Evolutionary conservation across 2,329 filamentous ascomycete species (phyloP), one percentile per base, ranked within the genome.

Genomic region (Thermothelomyces thermophilus): DNA sequence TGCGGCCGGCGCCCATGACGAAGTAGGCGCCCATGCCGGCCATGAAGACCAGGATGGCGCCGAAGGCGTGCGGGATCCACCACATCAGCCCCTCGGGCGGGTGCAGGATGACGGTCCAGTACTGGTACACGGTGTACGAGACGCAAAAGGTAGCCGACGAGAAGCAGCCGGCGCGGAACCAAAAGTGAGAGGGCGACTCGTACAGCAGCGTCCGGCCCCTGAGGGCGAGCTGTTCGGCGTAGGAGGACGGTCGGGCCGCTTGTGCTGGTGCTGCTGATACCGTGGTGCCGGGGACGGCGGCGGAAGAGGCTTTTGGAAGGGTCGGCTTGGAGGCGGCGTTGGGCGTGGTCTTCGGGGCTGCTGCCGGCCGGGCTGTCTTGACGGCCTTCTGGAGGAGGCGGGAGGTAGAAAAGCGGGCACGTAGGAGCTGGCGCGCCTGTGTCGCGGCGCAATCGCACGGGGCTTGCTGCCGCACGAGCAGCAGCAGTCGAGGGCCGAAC

Each of bases 141-240:
- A 79, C 70, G 64, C 75, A 79, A 60, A 77, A 76, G 19, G 72
- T 53, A 2, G 76, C 76, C 22, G 78, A 74, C 13, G 69, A 64
- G 65, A 83, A 82, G 61, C 79, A 79, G 40, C 78, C 76, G 57
- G 78, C 62, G 54, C 84, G 74, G 64, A 82, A 84, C 66, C 74
- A 73, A 50, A 76, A 76, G 60, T 86, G 82, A 1, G 81, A 80
- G 13, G 80, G 80, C 1, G 77, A 76, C 59, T 83, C 73, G 69
- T 86, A 88, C 37, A 88, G 71, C 3, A 77, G 66, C 7, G 83
- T 80, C 5, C 77, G 73, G 1, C 72, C 61, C 55, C 79, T 77
- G 51, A 70, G 69, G 13, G 79, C 76, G 33, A 87, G 73, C 52
- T 73, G 74, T 53, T 74, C 74, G 59, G 74, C 72, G 66, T 75